These are phyloP conservation scores for Solanum etuberosum DNA, from an alignment of 257 asterid species.

Conservation along the genomic window DNA sequence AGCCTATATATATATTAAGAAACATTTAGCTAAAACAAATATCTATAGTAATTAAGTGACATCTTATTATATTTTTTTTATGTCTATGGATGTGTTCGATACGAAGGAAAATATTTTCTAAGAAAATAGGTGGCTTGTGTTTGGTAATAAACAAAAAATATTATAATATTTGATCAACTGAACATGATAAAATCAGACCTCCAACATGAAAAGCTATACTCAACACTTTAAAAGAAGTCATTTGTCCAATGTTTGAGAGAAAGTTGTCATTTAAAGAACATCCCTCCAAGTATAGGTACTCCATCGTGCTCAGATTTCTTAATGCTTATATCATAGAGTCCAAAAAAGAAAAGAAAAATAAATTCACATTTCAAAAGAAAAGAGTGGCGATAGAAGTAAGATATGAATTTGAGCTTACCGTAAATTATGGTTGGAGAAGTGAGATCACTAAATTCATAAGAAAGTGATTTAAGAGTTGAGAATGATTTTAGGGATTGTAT, in stretches of 20 bases:
- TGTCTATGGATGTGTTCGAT: no score
- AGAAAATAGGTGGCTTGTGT: no score
- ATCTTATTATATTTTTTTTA: no score
- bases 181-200: no score
- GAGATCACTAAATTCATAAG: background rate
- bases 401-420: background rate
- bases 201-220: no score
- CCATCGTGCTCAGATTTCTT: background rate
- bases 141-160: no score
- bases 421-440: background rate
- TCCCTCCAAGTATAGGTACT: background rate
- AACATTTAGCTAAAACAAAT: no score
- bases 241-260: background rate
- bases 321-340: background rate
- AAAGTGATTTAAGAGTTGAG: background rate
- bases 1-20: background rate
- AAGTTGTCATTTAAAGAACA: background rate
- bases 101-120: no score
- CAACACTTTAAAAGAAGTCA: background rate
- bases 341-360: background rate
- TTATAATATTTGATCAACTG: no score
- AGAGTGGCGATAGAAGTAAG: background rate
- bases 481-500: background rate
- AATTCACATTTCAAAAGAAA: no score
- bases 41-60: no score